Evolutionary conservation across 352 stramenopile species (phyloP).

Genomic region (Elongisporangium anandrum): DNA sequence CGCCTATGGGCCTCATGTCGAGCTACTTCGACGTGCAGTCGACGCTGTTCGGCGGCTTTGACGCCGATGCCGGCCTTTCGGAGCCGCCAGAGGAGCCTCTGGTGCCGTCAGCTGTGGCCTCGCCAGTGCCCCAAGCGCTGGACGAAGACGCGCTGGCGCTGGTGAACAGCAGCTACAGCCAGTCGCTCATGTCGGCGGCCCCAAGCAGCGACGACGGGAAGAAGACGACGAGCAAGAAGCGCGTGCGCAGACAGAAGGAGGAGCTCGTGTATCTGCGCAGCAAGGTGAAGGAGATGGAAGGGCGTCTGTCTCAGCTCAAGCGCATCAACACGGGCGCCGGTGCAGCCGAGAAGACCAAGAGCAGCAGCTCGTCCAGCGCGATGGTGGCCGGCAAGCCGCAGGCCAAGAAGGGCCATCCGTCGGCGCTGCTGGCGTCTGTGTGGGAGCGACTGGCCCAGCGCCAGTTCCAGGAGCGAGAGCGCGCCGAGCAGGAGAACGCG

Average conservation of each 20-base stretch:
- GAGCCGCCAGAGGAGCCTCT: slow-evolving; percentile 8
- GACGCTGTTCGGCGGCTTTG: neutral
- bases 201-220: neutral
- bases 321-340: slow-evolving; percentile 2
- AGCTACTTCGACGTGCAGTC: slow-evolving; percentile 2
- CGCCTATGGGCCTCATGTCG: too few relatives aligned
- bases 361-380: slow-evolving; percentile 8
- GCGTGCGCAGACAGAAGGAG: slow-evolving; percentile 32
- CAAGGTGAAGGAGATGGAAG: slow-evolving; percentile 41
- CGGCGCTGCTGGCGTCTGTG: slow-evolving; percentile 18
- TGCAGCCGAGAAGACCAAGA: slow-evolving; percentile 9
- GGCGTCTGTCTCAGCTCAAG: slow-evolving; percentile 19
- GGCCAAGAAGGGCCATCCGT: neutral
- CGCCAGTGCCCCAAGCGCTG: too few relatives aligned
- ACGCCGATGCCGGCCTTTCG: neutral
- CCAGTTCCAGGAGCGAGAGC: slow-evolving; percentile 31
- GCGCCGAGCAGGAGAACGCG: slow-evolving; percentile 33
- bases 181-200: slow-evolving; percentile 5
- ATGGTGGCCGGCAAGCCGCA: slow-evolving; percentile 11
- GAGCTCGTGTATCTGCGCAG: slow-evolving; percentile 36
- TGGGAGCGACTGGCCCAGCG: slow-evolving; percentile 34
- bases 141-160: neutral
- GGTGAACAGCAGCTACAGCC: slow-evolving; percentile 5
- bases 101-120: slow-evolving; percentile 1
- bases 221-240: slow-evolving; percentile 23